phyloP scores from a whole-genome alignment of 202 grass and related monocot species.

The Sporobolus alterniflorus region DNA sequence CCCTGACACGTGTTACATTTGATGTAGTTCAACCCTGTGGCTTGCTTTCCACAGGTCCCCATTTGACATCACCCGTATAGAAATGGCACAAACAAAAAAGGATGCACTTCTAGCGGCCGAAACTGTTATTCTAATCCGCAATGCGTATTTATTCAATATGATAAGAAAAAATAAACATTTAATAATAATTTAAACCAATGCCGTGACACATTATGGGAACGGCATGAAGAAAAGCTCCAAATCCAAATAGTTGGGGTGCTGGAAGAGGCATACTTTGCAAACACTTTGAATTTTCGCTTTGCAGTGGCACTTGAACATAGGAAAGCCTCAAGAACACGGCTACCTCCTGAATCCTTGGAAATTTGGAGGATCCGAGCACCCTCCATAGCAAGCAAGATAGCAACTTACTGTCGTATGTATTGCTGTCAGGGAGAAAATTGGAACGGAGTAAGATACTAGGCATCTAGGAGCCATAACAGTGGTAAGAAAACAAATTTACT shows the following conservation, averaged over 20 bases:
- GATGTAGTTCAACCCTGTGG: neutral
- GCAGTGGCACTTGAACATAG: constrained; percentile 72
- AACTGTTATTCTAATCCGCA: neutral
- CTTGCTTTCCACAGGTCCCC: neutral
- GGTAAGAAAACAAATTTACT: constrained; percentile 8
- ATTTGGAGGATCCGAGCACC: constrained; percentile 65
- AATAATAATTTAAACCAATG: neutral
- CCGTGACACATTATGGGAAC: constrained; percentile 7
- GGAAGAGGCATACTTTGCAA: constrained; percentile 80
- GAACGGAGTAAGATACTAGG: constrained; percentile 10
- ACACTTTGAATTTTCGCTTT: constrained; percentile 85
- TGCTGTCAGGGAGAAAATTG: constrained; percentile 51
- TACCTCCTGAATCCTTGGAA: constrained; percentile 86
- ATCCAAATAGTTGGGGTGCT: constrained; percentile 16
- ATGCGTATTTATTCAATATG: neutral
- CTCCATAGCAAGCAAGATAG: constrained; percentile 71
- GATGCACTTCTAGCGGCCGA: neutral
- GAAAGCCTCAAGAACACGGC: constrained; percentile 90
- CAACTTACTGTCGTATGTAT: constrained; percentile 72
- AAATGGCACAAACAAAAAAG: constrained; percentile 19
- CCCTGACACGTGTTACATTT: neutral
- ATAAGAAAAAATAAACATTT: neutral
- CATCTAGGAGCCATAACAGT: neutral
- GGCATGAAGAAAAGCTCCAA: neutral
- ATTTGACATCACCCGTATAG: neutral